Evolutionary conservation across 495 filamentous ascomycete species (phyloP).

Genomic region (Elasticomyces elasticus): DNA sequence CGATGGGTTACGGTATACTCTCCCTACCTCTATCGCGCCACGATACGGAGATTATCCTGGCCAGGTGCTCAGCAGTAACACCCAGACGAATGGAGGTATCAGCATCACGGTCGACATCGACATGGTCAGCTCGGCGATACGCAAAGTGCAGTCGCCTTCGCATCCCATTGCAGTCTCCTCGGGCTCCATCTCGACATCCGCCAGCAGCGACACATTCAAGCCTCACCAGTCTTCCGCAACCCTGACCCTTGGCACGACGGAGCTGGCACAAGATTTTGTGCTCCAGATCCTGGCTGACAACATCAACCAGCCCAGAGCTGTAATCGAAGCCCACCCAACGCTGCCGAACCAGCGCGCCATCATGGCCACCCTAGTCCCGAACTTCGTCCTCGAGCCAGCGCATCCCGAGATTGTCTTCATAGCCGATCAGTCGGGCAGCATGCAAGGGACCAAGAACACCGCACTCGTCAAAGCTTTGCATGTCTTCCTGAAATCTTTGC

Average conservation of each 20-base stretch:
- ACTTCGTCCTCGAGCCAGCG: conserved; percentile 45
- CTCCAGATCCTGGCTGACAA: conserved; percentile 49
- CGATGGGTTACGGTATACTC: conserved; percentile 54
- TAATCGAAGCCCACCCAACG: conserved; percentile 53
- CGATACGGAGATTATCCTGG: conserved; percentile 47
- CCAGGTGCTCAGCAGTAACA: conserved; percentile 17
- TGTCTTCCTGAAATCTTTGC: conserved; percentile 62
- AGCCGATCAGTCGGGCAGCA: conserved; percentile 58
- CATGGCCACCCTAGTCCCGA: conserved; percentile 59
- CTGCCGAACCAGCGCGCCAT: conserved; percentile 52
- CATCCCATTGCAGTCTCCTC: conserved; percentile 56
- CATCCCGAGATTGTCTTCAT: conserved; percentile 61
- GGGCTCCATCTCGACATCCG: conserved; percentile 43
- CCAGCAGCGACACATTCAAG: conserved; percentile 29
- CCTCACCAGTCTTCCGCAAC: conserved; percentile 52
- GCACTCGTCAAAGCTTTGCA: conserved; percentile 48
- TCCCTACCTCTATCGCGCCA: conserved; percentile 53
- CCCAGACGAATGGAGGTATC: conserved; percentile 35
- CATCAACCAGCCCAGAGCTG: conserved; percentile 45
- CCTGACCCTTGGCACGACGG: conserved; percentile 38
- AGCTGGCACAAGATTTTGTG: conserved; percentile 43
- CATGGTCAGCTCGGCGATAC: conserved; percentile 47
- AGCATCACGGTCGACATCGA: conserved; percentile 51
- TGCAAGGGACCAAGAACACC: conserved; percentile 44
- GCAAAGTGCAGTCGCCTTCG: conserved; percentile 52